Base-by-base conservation (phyloP, 2,329 filamentous ascomycete genomes). In the Neoascochyta sp. region DNA sequence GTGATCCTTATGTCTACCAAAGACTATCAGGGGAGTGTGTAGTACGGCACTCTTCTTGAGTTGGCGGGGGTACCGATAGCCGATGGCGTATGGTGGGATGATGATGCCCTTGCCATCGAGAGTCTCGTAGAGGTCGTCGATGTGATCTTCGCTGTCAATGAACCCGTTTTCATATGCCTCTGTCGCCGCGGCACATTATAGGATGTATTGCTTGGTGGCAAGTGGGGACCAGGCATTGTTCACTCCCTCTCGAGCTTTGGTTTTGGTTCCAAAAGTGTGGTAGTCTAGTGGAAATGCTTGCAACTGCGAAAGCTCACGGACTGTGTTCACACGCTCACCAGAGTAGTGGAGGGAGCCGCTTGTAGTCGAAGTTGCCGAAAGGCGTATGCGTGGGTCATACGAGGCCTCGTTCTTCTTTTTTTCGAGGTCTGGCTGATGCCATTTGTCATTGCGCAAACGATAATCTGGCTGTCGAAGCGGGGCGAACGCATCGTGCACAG, bases 161-260 rank as follows among this genome's bases (percentile, higher is more conserved):
- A 51, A 16, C 0, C 52, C 52, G 3, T 48, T 7, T 9, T 58
- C 50, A 9, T 47, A 60, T 0, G 55, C 57, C 16, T 56, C 45
- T 0, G 54, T 27, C 0, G 47, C 50, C 10, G 40, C 16, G 0
- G 34, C 37, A 7, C 31, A 27, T 0, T n/a, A 12, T 23, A 16
- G 25, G 24, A 9, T 23, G 11, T 18, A 32, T 9, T 14, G 24
- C 10, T 44, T 16, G 38, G 22, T 9, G 12, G 26, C 3, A 21
- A 14, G 13, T 1, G 43, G 39, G 3, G 51, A 46, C 22, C 39
- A 50, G 0, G 48, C 48, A 27, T 57, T 57, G 5, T 53, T 53
- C 8, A 43, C 34, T 22, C 52, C 47, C 12, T 41, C 43, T 1
- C 24, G 43, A 0, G 50, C 51, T 10, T 47, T 16, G 0, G 27